Evolutionary conservation across 345 rosid genomes (phyloP).

Genomic region (Clarkia xantiana): DNA sequence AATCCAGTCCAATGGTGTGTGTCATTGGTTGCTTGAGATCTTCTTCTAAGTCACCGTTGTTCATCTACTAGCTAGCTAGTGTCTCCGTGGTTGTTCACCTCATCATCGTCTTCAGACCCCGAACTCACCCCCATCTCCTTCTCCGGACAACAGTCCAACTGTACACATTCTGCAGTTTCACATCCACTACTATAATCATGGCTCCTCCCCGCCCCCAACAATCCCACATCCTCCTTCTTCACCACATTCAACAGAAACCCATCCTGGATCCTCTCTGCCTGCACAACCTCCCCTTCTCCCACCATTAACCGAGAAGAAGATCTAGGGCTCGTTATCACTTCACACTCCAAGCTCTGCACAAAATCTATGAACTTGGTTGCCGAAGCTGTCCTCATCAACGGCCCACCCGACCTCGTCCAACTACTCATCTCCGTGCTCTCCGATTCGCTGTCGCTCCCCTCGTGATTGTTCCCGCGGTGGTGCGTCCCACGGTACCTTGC

Average conservation of each 20-base stretch:
- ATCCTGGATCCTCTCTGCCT: conserved; percentile 50
- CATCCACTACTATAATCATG: conserved; percentile 16
- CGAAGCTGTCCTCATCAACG: conserved; percentile 88
- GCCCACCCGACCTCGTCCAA: conserved; percentile 97
- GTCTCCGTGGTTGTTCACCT: no score
- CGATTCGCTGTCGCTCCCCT: conserved; percentile 79
- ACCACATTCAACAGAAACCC: conserved; percentile 72
- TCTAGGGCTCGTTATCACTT: conserved; percentile 31
- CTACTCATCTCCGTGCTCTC: conserved; percentile 60
- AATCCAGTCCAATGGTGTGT: no score
- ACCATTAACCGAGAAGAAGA: conserved; percentile 53
- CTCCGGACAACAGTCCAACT: conserved; percentile 47
- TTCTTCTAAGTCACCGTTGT: no score
- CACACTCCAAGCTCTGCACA: conserved; percentile 52
- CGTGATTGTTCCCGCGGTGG: conserved; percentile 23
- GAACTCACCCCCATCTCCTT: conserved; percentile 59
- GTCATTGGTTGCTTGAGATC: no score
- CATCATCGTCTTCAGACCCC: conserved; percentile 32
- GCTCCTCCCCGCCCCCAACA: conserved; percentile 20
- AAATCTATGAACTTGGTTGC: conserved; percentile 71
- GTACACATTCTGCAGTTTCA: conserved; percentile 49
- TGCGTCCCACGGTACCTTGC: conserved; percentile 36
- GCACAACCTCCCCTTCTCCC: conserved; percentile 69
- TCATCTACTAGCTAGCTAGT: no score
- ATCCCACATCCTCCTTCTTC: conserved; percentile 41